Evolutionary conservation across 1,284 basidiomycete genomes (phyloP).

Genomic region (Rhodotorula sp.): DNA sequence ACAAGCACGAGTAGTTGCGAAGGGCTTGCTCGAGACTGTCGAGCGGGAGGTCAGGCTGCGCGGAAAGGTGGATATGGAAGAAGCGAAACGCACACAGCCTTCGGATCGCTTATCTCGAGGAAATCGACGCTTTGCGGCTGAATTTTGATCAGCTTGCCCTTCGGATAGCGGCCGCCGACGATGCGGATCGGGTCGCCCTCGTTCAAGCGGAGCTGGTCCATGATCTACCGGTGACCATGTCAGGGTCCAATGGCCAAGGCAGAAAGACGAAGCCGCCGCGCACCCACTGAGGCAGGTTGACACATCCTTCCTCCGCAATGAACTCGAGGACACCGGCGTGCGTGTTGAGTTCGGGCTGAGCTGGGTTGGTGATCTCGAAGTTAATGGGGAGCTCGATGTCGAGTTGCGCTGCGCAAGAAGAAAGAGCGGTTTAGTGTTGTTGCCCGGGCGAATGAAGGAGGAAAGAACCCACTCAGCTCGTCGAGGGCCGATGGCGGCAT

Average conservation of each 20-base stretch:
- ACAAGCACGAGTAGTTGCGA: constrained; percentile 75
- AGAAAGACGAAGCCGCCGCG: constrained; percentile 33
- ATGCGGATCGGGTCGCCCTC: constrained; percentile 95
- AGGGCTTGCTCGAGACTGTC: constrained; percentile 87
- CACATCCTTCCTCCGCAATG: constrained; percentile 93
- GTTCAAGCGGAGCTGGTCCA: constrained; percentile 86
- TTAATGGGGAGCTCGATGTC: constrained; percentile 94
- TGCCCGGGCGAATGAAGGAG: not conserved
- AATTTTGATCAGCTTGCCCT: constrained; percentile 94
- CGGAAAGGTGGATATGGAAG: constrained; percentile 5
- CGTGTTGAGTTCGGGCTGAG: constrained; percentile 74
- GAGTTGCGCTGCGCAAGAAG: constrained; percentile 58
- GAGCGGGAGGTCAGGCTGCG: not conserved
- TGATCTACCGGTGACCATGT: constrained; percentile 63
- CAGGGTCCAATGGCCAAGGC: not conserved
- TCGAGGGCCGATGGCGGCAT: constrained; percentile 96
- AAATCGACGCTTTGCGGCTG: constrained; percentile 96
- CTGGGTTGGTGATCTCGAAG: constrained; percentile 89
- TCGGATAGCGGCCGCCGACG: constrained; percentile 79
- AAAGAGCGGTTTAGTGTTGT: not conserved
- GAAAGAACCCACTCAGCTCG: constrained; percentile 60
- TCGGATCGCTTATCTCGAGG: constrained; percentile 82
- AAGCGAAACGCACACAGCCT: constrained; percentile 75
- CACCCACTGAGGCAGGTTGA: constrained; percentile 92
- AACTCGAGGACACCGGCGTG: constrained; percentile 98